Evolutionary conservation across 768 basidiomycete species (phyloP).

Genomic region (Rhodotorula babjevae): DNA sequence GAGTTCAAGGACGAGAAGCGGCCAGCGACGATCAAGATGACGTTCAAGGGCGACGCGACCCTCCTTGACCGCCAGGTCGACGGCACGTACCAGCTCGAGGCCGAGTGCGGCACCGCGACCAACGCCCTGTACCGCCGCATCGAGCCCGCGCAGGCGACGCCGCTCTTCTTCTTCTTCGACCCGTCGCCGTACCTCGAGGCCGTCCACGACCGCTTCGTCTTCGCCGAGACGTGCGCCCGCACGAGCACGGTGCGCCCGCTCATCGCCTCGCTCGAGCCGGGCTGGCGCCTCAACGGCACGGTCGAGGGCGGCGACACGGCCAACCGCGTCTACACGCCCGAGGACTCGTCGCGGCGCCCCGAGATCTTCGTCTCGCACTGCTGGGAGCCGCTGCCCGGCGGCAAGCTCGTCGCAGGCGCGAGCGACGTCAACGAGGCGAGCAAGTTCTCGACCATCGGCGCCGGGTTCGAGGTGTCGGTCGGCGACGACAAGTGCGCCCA

Average conservation of each 20-base stretch:
- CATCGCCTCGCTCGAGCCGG: slow-evolving; percentile 64
- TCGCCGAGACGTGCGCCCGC: slow-evolving; percentile 70
- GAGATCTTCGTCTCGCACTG: slow-evolving; percentile 52
- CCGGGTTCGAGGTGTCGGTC: slow-evolving; percentile 54
- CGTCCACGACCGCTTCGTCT: slow-evolving; percentile 73
- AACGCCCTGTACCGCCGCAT: slow-evolving; percentile 68
- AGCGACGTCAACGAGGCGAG: slow-evolving; percentile 47
- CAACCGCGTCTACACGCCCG: slow-evolving; percentile 42
- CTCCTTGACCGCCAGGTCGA: slow-evolving; percentile 72
- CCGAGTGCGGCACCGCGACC: slow-evolving; percentile 85
- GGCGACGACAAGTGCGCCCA: slow-evolving; percentile 63
- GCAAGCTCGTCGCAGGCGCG: slow-evolving; percentile 33
- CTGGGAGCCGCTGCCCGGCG: slow-evolving; percentile 26
- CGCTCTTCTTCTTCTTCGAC: slow-evolving; percentile 67
- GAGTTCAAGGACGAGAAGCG: slow-evolving; percentile 63
- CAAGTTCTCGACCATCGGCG: slow-evolving; percentile 61
- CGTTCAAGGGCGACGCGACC: slow-evolving; percentile 46
- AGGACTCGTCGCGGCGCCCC: slow-evolving; percentile 43
- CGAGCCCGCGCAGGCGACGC: slow-evolving; percentile 50
- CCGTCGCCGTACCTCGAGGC: slow-evolving; percentile 72
- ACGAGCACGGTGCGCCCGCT: slow-evolving; percentile 75
- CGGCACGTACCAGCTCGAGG: slow-evolving; percentile 70
- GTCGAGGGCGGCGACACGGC: not conserved
- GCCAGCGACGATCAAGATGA: slow-evolving; percentile 62
- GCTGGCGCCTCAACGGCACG: slow-evolving; percentile 59